Conservation (phyloP, 352 stramenopile genomes). For the Globisporangium alternatum region DNA sequence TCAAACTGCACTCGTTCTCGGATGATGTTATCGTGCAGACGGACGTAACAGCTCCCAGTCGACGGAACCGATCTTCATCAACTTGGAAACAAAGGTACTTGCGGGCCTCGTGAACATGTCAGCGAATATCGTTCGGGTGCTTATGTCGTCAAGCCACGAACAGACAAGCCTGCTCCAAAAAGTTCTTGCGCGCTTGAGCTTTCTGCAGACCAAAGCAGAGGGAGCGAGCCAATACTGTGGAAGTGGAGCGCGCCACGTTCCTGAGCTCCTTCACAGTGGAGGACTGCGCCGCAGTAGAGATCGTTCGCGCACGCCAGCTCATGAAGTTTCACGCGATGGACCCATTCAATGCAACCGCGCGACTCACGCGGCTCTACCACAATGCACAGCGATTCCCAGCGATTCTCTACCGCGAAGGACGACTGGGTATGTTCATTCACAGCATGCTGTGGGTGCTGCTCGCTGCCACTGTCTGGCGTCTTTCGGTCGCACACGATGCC, state of each 20-base stretch:
- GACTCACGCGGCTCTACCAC: too few relatives aligned
- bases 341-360: too few relatives aligned
- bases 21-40: not conserved
- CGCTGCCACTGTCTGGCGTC: too few relatives aligned
- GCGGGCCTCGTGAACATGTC: conserved; percentile 17
- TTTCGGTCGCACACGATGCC: too few relatives aligned
- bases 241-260: not conserved
- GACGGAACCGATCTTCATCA: not conserved
- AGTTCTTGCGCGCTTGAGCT: conserved; percentile 16
- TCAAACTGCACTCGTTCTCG: conserved; percentile 5
- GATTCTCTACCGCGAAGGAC: too few relatives aligned
- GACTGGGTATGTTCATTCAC: too few relatives aligned
- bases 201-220: not conserved
- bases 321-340: too few relatives aligned
- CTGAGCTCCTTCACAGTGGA: too few relatives aligned
- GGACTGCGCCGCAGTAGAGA: too few relatives aligned
- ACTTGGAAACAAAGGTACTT: not conserved
- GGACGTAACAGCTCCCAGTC: not conserved
- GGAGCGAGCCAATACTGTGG: not conserved
- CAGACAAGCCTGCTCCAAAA: conserved; percentile 22
- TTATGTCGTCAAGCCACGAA: conserved; percentile 19
- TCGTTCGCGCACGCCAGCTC: too few relatives aligned
- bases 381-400: too few relatives aligned
- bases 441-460: too few relatives aligned
- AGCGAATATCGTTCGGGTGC: conserved; percentile 18